Evolutionary conservation across 2,329 filamentous ascomycete genomes (phyloP).

Genomic region (Xylaria sp.): DNA sequence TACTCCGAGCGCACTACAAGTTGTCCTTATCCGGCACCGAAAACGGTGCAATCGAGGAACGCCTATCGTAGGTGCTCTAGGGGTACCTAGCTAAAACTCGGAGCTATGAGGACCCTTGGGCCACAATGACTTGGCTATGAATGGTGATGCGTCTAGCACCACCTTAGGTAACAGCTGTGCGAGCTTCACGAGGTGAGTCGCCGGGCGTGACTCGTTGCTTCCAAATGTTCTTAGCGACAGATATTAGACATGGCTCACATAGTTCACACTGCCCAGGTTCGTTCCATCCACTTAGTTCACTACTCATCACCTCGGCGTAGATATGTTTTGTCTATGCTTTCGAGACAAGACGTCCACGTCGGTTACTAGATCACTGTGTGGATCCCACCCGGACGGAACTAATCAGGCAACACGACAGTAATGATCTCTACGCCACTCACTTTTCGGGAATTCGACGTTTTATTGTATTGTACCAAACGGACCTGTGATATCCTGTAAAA

Average conservation of each 20-base stretch:
- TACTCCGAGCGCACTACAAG: neutral
- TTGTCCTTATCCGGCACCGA: neutral
- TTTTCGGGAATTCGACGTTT: neutral
- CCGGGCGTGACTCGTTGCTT: constrained; percentile 33
- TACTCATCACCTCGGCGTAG: neutral
- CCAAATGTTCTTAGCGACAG: constrained; percentile 37
- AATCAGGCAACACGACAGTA: too few relatives aligned
- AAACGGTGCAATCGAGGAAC: neutral
- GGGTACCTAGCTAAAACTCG: constrained; percentile 39
- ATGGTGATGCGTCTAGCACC: constrained; percentile 45
- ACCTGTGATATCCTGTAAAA: neutral
- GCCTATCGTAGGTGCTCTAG: too few relatives aligned
- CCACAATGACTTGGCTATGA: constrained; percentile 42
- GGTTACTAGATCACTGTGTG: neutral
- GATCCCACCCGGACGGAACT: constrained; percentile 4
- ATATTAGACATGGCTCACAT: constrained; percentile 2
- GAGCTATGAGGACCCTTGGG: constrained; percentile 35
- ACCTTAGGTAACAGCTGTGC: constrained; percentile 50
- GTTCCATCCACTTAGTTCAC: constrained; percentile 2
- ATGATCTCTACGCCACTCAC: neutral
- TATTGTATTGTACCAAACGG: neutral
- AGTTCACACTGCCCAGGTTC: neutral
- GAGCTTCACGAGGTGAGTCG: constrained; percentile 38
- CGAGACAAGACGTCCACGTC: neutral
- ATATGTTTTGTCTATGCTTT: neutral